Conservation (phyloP, 768 basidiomycete genomes). For the Rhodotorula kratochvilovae region DNA sequence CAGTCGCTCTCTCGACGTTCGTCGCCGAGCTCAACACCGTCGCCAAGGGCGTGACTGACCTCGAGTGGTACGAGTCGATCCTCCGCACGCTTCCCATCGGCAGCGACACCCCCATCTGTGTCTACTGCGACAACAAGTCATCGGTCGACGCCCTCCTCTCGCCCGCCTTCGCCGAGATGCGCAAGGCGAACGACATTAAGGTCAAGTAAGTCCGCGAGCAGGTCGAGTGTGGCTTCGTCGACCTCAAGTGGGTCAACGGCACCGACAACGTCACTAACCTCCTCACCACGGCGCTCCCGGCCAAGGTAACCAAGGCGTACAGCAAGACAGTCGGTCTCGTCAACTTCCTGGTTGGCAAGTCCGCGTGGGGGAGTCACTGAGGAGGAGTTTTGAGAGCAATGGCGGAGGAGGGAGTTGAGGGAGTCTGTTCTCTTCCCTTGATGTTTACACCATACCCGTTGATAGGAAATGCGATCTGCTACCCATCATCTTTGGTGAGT, state of each 20-base stretch:
- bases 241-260: not conserved
- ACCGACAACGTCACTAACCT: not conserved
- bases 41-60: no score
- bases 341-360: not conserved
- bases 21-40: not conserved
- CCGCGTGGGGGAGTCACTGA: not conserved
- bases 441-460: no score
- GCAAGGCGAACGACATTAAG: not conserved
- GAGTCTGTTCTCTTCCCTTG: no score
- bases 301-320: not conserved
- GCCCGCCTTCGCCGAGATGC: not conserved
- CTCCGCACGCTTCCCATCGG: not conserved
- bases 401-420: no score
- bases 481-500: no score
- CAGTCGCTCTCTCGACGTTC: not conserved
- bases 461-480: no score
- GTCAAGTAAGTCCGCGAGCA: not conserved
- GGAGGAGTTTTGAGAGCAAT: no score
- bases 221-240: not conserved
- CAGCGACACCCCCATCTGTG: not conserved
- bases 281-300: slow-evolving; percentile 6
- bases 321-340: not conserved
- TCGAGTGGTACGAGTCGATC: not conserved
- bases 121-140: no score
- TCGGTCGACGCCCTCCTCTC: not conserved